phyloP scores from a whole-genome alignment of 2,329 filamentous ascomycete genomes.

The Apiospora pterosperma region DNA sequence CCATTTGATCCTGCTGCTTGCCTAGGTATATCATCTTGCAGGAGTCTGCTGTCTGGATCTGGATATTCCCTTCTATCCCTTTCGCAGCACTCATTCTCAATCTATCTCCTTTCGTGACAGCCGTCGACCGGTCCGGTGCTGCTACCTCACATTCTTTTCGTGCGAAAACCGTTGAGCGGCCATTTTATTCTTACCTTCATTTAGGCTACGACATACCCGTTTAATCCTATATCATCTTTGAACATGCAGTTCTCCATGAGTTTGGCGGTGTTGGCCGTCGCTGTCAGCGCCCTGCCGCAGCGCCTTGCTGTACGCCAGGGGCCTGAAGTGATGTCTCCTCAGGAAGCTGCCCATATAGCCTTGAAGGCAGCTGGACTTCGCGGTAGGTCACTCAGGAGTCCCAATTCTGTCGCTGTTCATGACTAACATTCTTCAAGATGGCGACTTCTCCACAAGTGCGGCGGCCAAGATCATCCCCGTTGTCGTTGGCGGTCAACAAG shows the following conservation, averaged over 20 bases:
- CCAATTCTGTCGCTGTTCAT: no score
- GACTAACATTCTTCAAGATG: not conserved
- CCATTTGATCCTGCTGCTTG: not conserved
- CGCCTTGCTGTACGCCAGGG: not conserved
- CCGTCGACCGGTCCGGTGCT: constrained; percentile 9
- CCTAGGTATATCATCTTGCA: not conserved
- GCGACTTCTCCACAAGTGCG: not conserved
- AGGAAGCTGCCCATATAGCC: constrained; percentile 8
- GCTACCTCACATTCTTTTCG: constrained; percentile 4
- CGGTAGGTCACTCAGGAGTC: not conserved
- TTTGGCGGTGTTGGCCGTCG: constrained; percentile 3
- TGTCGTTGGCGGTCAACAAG: constrained; percentile 33
- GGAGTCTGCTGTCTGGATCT: not conserved
- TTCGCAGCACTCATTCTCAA: constrained; percentile 1
- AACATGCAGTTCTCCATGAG: constrained; percentile 8
- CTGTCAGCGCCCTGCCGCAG: constrained; percentile 7
- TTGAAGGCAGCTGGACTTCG: not conserved
- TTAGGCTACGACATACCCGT: not conserved
- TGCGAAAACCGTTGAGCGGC: constrained; percentile 6
- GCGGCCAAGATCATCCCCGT: constrained; percentile 28
- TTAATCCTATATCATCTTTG: not conserved
- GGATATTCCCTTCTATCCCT: not conserved
- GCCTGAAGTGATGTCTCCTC: not conserved
- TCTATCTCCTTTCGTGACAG: not conserved
- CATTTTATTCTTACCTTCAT: not conserved